phyloP scores from a whole-genome alignment of 306 rosid genomes.

The Crataegus laevigata region DNA sequence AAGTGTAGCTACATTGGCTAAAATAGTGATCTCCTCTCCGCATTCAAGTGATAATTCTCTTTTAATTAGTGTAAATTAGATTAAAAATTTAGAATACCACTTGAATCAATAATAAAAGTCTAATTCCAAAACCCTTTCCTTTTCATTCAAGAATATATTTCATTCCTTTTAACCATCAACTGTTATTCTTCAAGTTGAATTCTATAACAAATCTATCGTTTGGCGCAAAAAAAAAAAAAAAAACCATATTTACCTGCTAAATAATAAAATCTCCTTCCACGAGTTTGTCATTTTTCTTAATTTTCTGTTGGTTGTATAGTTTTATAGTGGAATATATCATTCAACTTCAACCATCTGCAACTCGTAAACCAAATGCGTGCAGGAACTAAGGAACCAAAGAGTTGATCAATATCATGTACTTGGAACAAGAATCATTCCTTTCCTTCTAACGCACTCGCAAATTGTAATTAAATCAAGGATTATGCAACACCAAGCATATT shows the following conservation, averaged over 20 bases:
- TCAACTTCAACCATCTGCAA: background rate
- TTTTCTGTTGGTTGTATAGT: background rate
- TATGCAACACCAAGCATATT: background rate
- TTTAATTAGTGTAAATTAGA: too few species aligned
- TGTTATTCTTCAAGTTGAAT: too few species aligned
- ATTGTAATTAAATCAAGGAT: background rate
- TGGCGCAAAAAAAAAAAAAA: too few species aligned
- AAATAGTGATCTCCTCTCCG: background rate
- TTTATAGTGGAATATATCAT: too few species aligned
- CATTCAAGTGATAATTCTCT: background rate
- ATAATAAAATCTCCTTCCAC: background rate
- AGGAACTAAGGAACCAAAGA: background rate
- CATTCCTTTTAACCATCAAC: background rate
- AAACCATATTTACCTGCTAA: too few species aligned
- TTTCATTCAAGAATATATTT: background rate
- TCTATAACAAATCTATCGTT: too few species aligned
- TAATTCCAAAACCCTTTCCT: background rate
- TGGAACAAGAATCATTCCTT: background rate
- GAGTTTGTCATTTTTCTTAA: background rate
- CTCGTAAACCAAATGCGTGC: background rate
- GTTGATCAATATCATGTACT: background rate
- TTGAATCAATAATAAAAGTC: background rate
- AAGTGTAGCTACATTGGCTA: background rate
- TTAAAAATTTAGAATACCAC: background rate
- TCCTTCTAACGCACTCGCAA: background rate